A percentile compares a stretch with the other conserved stretches of the same genome.
Evolutionary conservation across 495 filamentous ascomycete genomes (phyloP).

Genomic region (Xeromyces bisporus): DNA sequence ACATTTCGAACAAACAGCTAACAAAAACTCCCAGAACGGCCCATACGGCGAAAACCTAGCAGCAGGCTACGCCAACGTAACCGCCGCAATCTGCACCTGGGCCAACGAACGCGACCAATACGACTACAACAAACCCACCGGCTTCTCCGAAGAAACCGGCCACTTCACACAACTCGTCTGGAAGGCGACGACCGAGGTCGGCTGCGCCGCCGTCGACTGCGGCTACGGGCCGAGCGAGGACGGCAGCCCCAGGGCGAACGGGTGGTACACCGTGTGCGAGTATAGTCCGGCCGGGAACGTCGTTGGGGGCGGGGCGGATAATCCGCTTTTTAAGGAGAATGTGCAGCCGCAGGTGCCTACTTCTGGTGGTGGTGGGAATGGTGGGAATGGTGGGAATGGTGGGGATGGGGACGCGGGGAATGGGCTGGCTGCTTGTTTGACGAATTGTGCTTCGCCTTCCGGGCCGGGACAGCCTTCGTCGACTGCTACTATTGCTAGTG

Average conservation of each 20-base stretch:
- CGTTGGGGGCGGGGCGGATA: slow-evolving; percentile 37
- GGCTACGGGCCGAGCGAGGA: slow-evolving; percentile 13
- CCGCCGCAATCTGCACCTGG: slow-evolving; percentile 47
- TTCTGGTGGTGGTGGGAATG: neutral
- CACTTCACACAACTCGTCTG: slow-evolving; percentile 81
- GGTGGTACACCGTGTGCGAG: slow-evolving; percentile 70
- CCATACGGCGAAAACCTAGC: slow-evolving; percentile 70
- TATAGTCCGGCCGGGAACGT: slow-evolving; percentile 65
- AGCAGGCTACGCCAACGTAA: slow-evolving; percentile 43
- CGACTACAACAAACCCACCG: slow-evolving; percentile 34
- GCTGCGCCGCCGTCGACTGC: slow-evolving; percentile 50
- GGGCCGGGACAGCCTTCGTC: too few relatives aligned
- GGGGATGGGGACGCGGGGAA: neutral
- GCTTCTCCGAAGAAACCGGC: slow-evolving; percentile 49
- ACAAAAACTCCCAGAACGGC: slow-evolving; percentile 34
- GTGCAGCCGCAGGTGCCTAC: slow-evolving; percentile 19
- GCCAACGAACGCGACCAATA: slow-evolving; percentile 44
- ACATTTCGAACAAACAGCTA: too few relatives aligned
- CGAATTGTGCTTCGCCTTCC: neutral
- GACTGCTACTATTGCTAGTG: too few relatives aligned
- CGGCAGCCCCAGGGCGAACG: slow-evolving; percentile 19
- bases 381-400: too few relatives aligned
- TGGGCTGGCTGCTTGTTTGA: neutral
- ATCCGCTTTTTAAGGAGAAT: slow-evolving; percentile 18
- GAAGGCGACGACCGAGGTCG: slow-evolving; percentile 50